These are phyloP conservation scores for Pichia sp. DNA, from an alignment of 1,139 yeast species.

Conservation along the genomic window DNA sequence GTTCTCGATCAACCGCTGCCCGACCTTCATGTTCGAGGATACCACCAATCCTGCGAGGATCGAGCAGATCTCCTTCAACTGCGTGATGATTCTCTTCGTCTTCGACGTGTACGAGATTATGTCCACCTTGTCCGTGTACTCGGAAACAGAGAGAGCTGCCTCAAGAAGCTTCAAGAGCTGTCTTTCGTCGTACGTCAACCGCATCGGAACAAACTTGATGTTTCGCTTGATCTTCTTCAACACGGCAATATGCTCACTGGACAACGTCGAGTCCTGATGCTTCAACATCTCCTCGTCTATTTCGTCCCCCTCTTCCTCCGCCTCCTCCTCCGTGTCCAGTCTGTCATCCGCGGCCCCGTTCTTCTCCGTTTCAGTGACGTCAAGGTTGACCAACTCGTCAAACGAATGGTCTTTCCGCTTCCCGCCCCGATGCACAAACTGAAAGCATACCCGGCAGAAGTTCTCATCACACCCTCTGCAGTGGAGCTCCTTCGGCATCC, in stretches of 20 bases:
- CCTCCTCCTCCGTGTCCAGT: conserved; percentile 1
- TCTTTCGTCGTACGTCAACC: conserved; percentile 62
- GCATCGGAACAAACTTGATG: conserved; percentile 56
- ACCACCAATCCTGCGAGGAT: conserved; percentile 69
- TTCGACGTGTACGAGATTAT: conserved; percentile 58
- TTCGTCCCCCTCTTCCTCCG: not conserved
- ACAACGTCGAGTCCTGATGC: conserved; percentile 3
- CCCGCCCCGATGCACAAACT: conserved; percentile 63
- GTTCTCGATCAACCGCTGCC: conserved; percentile 56
- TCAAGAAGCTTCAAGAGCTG: conserved; percentile 55
- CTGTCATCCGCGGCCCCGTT: conserved; percentile 5
- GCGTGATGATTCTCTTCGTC: conserved; percentile 61
- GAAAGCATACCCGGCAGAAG: conserved; percentile 64
- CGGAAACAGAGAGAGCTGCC: conserved; percentile 70
- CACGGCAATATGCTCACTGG: conserved; percentile 21
- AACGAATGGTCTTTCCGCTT: conserved; percentile 42
- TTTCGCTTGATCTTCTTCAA: conserved; percentile 40
- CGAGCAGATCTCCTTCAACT: conserved; percentile 67
- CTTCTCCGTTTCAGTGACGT: conserved; percentile 2
- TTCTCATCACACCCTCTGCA: conserved; percentile 59
- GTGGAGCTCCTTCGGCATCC: conserved; percentile 57
- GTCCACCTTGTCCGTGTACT: conserved; percentile 71
- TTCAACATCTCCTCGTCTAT: conserved; percentile 8
- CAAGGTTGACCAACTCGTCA: conserved; percentile 22
- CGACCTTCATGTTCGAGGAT: conserved; percentile 64